Conservation (phyloP, 2,329 filamentous ascomycete genomes). For the Penicillium occitanis region DNA sequence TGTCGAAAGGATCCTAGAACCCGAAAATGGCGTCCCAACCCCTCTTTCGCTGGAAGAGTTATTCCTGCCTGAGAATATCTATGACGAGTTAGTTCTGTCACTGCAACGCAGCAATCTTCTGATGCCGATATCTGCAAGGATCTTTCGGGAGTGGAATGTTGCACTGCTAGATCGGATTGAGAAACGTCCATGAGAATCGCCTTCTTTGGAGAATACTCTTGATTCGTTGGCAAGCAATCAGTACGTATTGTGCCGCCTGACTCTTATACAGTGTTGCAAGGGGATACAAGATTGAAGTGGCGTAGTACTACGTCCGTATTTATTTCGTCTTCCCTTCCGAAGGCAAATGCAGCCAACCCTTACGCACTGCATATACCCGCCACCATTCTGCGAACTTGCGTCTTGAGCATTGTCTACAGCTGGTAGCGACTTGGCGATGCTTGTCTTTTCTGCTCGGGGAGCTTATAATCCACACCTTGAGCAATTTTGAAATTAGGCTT, state of each 20-base stretch:
- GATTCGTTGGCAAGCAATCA: not conserved
- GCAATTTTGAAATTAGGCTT: not conserved
- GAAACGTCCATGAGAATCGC: not conserved
- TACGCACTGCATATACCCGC: slow-evolving; percentile 13
- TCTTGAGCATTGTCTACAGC: not conserved
- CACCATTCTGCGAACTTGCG: slow-evolving; percentile 11
- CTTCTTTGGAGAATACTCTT: not conserved
- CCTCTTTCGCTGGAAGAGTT: slow-evolving; percentile 53
- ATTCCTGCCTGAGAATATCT: slow-evolving; percentile 39
- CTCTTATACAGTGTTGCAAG: not conserved
- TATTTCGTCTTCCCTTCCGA: not conserved
- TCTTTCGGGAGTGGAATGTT: slow-evolving; percentile 57
- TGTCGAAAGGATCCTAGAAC: slow-evolving; percentile 37
- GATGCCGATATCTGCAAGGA: slow-evolving; percentile 51
- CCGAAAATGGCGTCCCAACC: slow-evolving; percentile 38
- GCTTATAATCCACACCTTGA: not conserved
- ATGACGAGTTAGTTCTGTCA: slow-evolving; percentile 35
- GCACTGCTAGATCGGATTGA: slow-evolving; percentile 52
- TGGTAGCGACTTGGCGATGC: slow-evolving; percentile 19
- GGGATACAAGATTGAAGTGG: not conserved
- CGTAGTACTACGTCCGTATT: not conserved
- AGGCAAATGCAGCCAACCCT: slow-evolving; percentile 9
- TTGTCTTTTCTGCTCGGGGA: not conserved
- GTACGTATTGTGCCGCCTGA: not conserved
- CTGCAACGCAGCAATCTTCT: slow-evolving; percentile 45